A percentile compares a stretch with the other conserved stretches of the same genome.
Evolutionary conservation across 2,329 filamentous ascomycete species (phyloP).

Genomic region (Leptographium lundbergii): DNA sequence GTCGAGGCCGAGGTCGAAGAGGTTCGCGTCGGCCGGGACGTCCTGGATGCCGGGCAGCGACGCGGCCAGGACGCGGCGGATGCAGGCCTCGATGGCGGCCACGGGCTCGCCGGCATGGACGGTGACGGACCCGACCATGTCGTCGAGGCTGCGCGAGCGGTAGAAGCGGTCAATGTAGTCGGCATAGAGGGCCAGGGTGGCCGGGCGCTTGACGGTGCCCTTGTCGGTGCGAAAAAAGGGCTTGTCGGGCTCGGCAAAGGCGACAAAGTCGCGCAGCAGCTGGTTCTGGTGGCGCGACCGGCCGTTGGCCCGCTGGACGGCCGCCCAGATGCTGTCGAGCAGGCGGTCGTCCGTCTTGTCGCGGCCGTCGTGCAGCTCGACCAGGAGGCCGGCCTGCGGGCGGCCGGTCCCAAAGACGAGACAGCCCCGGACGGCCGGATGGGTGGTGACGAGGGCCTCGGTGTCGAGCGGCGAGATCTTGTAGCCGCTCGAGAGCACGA

Average conservation of each 20-base stretch:
- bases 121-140: background rate
- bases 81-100: conserved; percentile 18
- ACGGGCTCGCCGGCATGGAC: background rate
- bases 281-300: conserved; percentile 32
- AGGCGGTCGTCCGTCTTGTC: conserved; percentile 12
- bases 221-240: conserved; percentile 33
- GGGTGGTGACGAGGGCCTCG: conserved; percentile 25
- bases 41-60: conserved; percentile 21
- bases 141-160: background rate
- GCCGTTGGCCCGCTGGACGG: conserved; percentile 28
- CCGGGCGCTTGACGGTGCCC: conserved; percentile 30
- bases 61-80: conserved; percentile 16
- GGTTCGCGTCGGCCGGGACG: conserved; percentile 13
- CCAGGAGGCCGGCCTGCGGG: conserved; percentile 33
- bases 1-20: conserved; percentile 23
- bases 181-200: conserved; percentile 19
- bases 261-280: conserved; percentile 27
- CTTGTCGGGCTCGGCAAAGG: conserved; percentile 25
- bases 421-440: conserved; percentile 26
- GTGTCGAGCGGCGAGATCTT: conserved; percentile 36
- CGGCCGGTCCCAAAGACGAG: conserved; percentile 31
- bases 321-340: conserved; percentile 30
- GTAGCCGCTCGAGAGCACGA: conserved; percentile 37
- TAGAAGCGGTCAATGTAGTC: conserved; percentile 3
- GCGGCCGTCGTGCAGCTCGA: conserved; percentile 25